Evolutionary conservation across 768 basidiomycete species (phyloP).

Genomic region (Tricholoma furcatifolium): DNA sequence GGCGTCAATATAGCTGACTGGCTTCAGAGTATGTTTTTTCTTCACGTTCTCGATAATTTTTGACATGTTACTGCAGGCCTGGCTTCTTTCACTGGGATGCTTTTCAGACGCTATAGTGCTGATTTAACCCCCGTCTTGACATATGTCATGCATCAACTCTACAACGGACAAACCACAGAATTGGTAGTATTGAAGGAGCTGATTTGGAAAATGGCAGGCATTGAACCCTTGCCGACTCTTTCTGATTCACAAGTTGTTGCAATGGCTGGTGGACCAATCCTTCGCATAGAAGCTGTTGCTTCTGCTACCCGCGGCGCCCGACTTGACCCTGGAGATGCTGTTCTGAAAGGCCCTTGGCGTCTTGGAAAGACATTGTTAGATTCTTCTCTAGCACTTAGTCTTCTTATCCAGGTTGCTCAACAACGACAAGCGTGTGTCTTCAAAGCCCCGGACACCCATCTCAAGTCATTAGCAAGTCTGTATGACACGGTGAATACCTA

Average conservation of each 20-base stretch:
- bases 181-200: slow-evolving; percentile 90
- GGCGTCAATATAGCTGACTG: slow-evolving; percentile 89
- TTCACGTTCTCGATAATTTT: slow-evolving; percentile 3
- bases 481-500: slow-evolving; percentile 77
- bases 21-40: slow-evolving; percentile 74
- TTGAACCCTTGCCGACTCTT: slow-evolving; percentile 86
- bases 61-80: slow-evolving; percentile 55
- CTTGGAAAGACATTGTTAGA: slow-evolving; percentile 67
- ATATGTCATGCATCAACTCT: slow-evolving; percentile 90
- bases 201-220: slow-evolving; percentile 94
- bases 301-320: slow-evolving; percentile 73
- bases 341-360: slow-evolving; percentile 63
- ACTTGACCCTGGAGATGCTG: slow-evolving; percentile 62
- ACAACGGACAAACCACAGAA: slow-evolving; percentile 80
- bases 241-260: slow-evolving; percentile 86
- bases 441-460: slow-evolving; percentile 67
- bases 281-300: slow-evolving; percentile 88
- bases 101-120: slow-evolving; percentile 84
- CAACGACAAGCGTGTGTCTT: slow-evolving; percentile 86
- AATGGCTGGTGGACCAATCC: slow-evolving; percentile 86
- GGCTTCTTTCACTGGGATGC: slow-evolving; percentile 89
- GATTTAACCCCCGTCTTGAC: slow-evolving; percentile 82
- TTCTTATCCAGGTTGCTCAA: slow-evolving; percentile 90
- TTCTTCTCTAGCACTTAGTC: slow-evolving; percentile 76
- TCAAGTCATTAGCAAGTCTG: slow-evolving; percentile 83